Evolutionary conservation across 129 eudicot species (phyloP).

Genomic region (Flaveria sonorensis): DNA sequence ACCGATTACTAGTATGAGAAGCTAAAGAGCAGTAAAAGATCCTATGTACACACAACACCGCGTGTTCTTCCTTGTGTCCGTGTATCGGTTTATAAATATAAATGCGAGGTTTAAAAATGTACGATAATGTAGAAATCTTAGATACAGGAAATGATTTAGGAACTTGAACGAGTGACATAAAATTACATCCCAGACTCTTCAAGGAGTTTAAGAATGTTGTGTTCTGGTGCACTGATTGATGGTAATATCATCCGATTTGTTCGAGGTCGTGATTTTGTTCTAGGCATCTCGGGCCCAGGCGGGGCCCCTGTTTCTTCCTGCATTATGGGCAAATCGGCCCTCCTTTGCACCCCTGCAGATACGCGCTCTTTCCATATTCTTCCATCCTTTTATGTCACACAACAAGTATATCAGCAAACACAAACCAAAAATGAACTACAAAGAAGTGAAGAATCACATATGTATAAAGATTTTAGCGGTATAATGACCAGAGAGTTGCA

Average conservation of each 20-base stretch:
- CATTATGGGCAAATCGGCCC: conserved; percentile 44
- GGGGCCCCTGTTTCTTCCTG: conserved; percentile 32
- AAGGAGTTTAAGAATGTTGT: conserved; percentile 67
- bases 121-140: background rate
- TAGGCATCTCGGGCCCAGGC: conserved; percentile 43
- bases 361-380: conserved; percentile 96
- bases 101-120: background rate
- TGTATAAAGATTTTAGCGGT: background rate
- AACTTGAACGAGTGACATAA: background rate
- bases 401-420: background rate
- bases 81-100: background rate
- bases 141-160: conserved; percentile 9
- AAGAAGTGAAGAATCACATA: background rate
- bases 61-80: background rate
- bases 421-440: background rate
- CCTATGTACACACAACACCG: conserved; percentile 13
- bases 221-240: conserved; percentile 90
- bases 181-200: conserved; percentile 76
- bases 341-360: conserved; percentile 51
- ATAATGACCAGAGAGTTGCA: background rate
- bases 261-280: conserved; percentile 42
- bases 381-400: conserved; percentile 57
- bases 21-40: conserved; percentile 7
- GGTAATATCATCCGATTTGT: conserved; percentile 67
- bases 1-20: background rate